Percentiles rank a stretch among this genome's conserved stretches.
phyloP scores from a whole-genome alignment of 2,329 filamentous ascomycete species.

The Aspergillus sp. region DNA sequence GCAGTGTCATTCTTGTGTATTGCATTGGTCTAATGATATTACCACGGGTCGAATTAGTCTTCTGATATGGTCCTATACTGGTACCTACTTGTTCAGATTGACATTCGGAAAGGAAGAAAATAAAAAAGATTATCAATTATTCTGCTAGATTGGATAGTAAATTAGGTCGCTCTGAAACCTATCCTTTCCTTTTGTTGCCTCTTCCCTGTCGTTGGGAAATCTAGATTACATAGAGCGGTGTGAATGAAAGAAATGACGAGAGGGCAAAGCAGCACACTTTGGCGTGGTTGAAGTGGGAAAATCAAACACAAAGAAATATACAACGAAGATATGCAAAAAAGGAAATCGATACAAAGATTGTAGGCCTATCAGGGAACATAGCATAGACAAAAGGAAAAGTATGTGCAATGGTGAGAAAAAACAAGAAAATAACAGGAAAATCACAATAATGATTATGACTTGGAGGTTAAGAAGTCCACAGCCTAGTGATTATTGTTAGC shows the following conservation, averaged over 20 bases:
- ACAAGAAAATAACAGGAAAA: too few species aligned
- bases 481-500: conserved; percentile 19
- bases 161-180: not conserved
- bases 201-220: not conserved
- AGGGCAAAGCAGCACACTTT: not conserved
- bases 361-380: conserved; percentile 1
- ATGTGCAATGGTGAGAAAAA: conserved; percentile 3
- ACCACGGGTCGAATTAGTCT: too few species aligned
- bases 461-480: conserved; percentile 37
- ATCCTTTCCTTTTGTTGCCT: conserved; percentile 2
- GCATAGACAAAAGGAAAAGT: conserved; percentile 11
- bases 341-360: conserved; percentile 4
- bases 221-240: not conserved
- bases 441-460: conserved; percentile 20
- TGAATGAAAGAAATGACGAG: not conserved
- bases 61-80: too few species aligned
- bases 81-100: too few species aligned
- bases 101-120: not conserved
- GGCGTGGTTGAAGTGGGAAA: conserved; percentile 8
- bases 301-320: conserved; percentile 10
- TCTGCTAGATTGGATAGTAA: not conserved
- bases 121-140: too few species aligned
- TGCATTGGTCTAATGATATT: too few species aligned
- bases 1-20: too few species aligned
- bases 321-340: conserved; percentile 4